A percentile compares a stretch with the other conserved stretches of the same genome.
phyloP scores from a whole-genome alignment of 768 basidiomycete species.

The Leccinellum rugosiceps region DNA sequence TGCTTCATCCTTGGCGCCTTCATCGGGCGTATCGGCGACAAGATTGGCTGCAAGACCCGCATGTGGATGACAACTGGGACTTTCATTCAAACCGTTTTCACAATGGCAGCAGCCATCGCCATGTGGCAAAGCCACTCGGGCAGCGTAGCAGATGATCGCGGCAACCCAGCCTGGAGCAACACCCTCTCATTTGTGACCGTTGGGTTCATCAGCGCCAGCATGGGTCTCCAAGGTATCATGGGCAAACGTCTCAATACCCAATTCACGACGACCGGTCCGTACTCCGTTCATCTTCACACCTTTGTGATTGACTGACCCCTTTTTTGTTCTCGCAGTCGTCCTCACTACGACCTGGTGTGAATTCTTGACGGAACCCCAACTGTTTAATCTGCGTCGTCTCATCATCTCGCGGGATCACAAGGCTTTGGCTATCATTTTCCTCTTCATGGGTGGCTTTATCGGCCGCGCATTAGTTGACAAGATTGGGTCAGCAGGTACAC shows the following conservation, averaged over 20 bases:
- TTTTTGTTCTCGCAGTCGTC: constrained; percentile 49
- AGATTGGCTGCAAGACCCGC: constrained; percentile 68
- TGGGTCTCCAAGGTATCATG: constrained; percentile 86
- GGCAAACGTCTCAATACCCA: constrained; percentile 79
- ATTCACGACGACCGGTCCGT: constrained; percentile 73
- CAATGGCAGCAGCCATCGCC: constrained; percentile 66
- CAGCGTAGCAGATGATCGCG: constrained; percentile 52
- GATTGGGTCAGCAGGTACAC: constrained; percentile 58
- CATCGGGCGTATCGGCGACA: constrained; percentile 81
- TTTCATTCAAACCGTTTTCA: constrained; percentile 70
- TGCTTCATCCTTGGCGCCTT: constrained; percentile 77
- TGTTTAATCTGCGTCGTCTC: constrained; percentile 55
- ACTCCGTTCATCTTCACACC: not conserved
- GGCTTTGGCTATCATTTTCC: constrained; percentile 56
- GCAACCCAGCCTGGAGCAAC: constrained; percentile 68
- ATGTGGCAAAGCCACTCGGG: constrained; percentile 68
- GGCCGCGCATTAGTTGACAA: constrained; percentile 56
- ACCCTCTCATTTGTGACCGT: constrained; percentile 64
- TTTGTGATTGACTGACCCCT: not conserved
- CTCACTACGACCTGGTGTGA: constrained; percentile 90
- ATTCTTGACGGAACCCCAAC: constrained; percentile 74
- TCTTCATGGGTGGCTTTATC: constrained; percentile 76
- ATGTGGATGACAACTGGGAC: constrained; percentile 73
- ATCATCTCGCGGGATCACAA: constrained; percentile 69
- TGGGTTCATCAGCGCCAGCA: constrained; percentile 69